Conservation (phyloP, 345 rosid genomes). For the Lenwebbia sp. region DNA sequence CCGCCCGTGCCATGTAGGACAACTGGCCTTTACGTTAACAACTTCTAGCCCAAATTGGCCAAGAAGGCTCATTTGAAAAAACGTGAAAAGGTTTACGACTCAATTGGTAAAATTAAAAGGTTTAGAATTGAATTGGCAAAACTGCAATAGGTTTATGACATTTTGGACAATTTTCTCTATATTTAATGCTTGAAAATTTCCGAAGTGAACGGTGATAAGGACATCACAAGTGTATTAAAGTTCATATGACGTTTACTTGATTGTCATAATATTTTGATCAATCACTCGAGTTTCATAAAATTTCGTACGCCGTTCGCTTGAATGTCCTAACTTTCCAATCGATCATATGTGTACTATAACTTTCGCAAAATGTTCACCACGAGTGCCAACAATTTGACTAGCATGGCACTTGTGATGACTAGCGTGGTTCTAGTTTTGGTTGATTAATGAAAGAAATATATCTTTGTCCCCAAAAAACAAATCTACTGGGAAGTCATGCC, state of each 20-base stretch:
- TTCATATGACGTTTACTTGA: neutral
- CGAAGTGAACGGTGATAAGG: neutral
- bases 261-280: neutral
- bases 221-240: neutral
- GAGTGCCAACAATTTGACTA: neutral
- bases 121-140: too few relatives aligned
- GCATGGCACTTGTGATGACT: neutral
- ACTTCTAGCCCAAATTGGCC: too few relatives aligned
- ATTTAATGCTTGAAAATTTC: neutral
- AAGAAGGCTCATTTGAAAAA: too few relatives aligned
- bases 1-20: too few relatives aligned
- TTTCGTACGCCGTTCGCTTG: neutral
- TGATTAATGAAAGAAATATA: too few relatives aligned
- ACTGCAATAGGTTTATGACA: too few relatives aligned
- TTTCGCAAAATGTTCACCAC: neutral
- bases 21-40: too few relatives aligned
- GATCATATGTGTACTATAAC: neutral
- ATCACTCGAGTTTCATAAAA: neutral
- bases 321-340: neutral
- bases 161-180: too few relatives aligned
- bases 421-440: too few relatives aligned
- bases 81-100: too few relatives aligned
- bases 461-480: too few relatives aligned
- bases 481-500: neutral
- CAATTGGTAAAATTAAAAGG: too few relatives aligned